Evolutionary conservation across 2,329 filamentous ascomycete species (phyloP).

Genomic region (Arthroderma sp.): DNA sequence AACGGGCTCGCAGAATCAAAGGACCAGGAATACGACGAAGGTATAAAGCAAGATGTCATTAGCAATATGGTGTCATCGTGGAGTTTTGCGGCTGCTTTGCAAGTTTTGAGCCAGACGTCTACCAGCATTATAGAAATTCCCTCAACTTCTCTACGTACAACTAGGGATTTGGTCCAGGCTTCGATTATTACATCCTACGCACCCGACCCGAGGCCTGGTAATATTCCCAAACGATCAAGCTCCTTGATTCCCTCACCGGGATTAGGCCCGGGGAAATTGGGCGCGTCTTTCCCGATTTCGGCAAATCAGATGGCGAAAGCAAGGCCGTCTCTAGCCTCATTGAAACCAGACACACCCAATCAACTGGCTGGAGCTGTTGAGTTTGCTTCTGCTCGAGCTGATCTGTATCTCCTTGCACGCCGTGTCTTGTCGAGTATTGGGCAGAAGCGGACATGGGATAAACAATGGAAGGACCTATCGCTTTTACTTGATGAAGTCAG

Average conservation of each 20-base stretch:
- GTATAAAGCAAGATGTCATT: constrained; percentile 19
- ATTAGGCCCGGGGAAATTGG: constrained; percentile 10
- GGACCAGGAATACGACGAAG: constrained; percentile 19
- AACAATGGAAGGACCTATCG: constrained; percentile 55
- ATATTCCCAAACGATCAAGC: constrained; percentile 27
- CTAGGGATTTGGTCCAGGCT: constrained; percentile 14
- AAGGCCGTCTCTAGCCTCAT: constrained; percentile 30
- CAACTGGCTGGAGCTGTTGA: constrained; percentile 57
- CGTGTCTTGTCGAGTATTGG: constrained; percentile 66
- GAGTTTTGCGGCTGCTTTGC: constrained; percentile 31
- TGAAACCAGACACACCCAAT: constrained; percentile 18
- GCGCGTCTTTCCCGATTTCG: no score
- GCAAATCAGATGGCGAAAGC: constrained; percentile 21
- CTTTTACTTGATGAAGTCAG: constrained; percentile 24
- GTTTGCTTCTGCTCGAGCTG: constrained; percentile 67
- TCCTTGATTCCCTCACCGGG: constrained; percentile 4
- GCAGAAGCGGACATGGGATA: constrained; percentile 57
- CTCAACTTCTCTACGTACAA: constrained; percentile 23
- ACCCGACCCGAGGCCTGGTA: constrained; percentile 16
- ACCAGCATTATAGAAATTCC: constrained; percentile 25
- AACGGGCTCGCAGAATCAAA: constrained; percentile 40
- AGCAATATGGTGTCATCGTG: constrained; percentile 36
- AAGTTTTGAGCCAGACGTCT: constrained; percentile 30
- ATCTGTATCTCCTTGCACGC: constrained; percentile 66
- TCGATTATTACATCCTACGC: constrained; percentile 10